Evolutionary conservation across 352 stramenopile species (phyloP).

Genomic region (Pythium brachiatum): DNA sequence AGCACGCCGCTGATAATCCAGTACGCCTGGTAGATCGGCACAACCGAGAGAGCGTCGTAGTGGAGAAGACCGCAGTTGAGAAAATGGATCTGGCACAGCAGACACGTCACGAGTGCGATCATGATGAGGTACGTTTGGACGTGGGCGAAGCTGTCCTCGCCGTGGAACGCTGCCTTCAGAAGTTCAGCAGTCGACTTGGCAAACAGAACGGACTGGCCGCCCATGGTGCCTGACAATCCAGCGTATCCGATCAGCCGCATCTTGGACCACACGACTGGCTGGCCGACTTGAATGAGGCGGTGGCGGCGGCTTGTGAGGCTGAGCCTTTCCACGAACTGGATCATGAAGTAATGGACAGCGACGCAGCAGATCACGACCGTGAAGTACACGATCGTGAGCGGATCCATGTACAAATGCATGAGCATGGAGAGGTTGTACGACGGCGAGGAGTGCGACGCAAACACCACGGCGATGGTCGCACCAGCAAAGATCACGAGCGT

Average conservation of each 20-base stretch:
- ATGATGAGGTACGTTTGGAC: constrained; percentile 66
- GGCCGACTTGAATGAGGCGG: constrained; percentile 73
- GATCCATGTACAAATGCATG: constrained; percentile 71
- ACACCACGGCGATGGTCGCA: constrained; percentile 80
- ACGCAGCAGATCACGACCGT: constrained; percentile 55
- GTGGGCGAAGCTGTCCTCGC: constrained; percentile 57
- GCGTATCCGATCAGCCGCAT: constrained; percentile 77
- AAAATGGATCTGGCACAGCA: constrained; percentile 76
- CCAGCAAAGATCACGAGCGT: constrained; percentile 84
- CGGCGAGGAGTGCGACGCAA: constrained; percentile 79
- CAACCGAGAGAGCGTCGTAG: constrained; percentile 81
- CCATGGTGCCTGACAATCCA: constrained; percentile 60
- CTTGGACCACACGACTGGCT: constrained; percentile 55
- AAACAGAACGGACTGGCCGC: constrained; percentile 82
- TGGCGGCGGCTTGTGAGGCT: constrained; percentile 70
- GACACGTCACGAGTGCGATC: constrained; percentile 53
- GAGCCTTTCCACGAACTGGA: constrained; percentile 63
- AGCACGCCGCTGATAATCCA: constrained; percentile 89
- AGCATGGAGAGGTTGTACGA: constrained; percentile 82
- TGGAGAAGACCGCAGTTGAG: constrained; percentile 73
- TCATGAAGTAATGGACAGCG: constrained; percentile 52
- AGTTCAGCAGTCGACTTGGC: constrained; percentile 82
- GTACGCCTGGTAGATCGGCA: constrained; percentile 87
- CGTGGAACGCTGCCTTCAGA: constrained; percentile 67
- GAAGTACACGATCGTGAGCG: constrained; percentile 65